Base-by-base conservation (phyloP, 2,329 filamentous ascomycete genomes). In the Ophiosphaerella korrae region DNA sequence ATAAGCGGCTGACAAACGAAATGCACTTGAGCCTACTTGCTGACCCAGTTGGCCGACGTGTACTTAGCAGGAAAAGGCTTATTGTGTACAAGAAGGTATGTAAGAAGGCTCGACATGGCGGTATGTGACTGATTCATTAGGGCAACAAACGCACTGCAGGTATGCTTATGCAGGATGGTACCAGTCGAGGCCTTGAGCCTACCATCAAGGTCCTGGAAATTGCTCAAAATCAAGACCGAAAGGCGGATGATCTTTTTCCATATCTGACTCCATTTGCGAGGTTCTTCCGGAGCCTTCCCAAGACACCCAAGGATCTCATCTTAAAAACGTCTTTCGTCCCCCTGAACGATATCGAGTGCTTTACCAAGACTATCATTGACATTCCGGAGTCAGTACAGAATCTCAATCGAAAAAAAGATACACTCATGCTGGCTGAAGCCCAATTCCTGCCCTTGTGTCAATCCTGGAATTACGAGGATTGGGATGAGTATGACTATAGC, bases 241-340 rank as follows among this genome's bases (percentile, higher is more conserved):
- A 92, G 64, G 84, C 89, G 13, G 90, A 87, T n/a, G 93, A 97
- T 67, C 80, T 95, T 32, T 79, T 99, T 9, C 92, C 94, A 0
- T 97, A 92, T 67, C 75, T 96, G 2, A 83, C 88, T 4, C 76
- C 78, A 0, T 90, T 94, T 70, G 83, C 89, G 12, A 79, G 80
- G 36, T 78, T 87, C 39, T 85, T 95, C 60, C 83, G 86, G 9
- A 78, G 82, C 11, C 72, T 96, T 0, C 88, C 90, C 1, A 83
- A 85, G 45, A 80, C 78, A 13, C 85, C 85, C 60, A 82, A 81
- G 51, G 83, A 90, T 16, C 84, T 96, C 68, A 82, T 83, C 9
- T 80, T 87, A 9, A 89, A 88, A 70, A 83, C 84, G 1, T 76
- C 83, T 4, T 85, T 88, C 48, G 83, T 97, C 6, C 86, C 88